A percentile compares a stretch with the other conserved stretches of the same genome.
These are phyloP conservation scores for Candolleomyces aberdarensis DNA, from an alignment of 768 basidiomycete species.

Conservation along the genomic window DNA sequence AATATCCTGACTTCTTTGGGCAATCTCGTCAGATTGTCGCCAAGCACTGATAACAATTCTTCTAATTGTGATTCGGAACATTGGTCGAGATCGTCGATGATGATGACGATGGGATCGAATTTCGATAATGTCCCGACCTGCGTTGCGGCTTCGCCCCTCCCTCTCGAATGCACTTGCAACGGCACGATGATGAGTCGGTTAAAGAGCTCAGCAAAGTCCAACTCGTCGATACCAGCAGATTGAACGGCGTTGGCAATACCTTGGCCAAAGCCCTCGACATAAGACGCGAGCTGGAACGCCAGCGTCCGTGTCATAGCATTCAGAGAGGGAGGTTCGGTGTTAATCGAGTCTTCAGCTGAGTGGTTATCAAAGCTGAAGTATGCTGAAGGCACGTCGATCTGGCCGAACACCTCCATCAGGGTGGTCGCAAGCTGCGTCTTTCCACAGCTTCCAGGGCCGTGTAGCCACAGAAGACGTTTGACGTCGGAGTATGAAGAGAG, in stretches of 20 bases:
- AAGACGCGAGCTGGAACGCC: constrained; percentile 8
- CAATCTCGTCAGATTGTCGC: background rate
- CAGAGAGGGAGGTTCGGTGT: background rate
- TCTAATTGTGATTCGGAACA: background rate
- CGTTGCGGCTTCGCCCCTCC: background rate
- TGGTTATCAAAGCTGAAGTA: constrained; percentile 4
- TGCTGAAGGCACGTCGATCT: background rate
- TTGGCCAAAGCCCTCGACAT: background rate
- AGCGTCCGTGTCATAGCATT: background rate
- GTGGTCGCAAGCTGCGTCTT: constrained; percentile 1
- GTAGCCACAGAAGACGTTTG: constrained; percentile 1
- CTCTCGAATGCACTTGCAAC: background rate
- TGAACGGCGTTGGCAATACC: background rate
- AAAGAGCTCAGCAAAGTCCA: background rate
- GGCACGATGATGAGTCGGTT: constrained; percentile 2
- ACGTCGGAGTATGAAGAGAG: background rate
- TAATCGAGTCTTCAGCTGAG: background rate
- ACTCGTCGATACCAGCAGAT: background rate
- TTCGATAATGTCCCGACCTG: background rate
- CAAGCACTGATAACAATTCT: background rate
- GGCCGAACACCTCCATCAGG: constrained; percentile 1
- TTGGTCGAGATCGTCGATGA: constrained; percentile 7
- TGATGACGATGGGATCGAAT: background rate
- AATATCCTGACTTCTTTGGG: constrained; percentile 1
- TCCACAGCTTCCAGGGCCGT: background rate